A percentile compares a stretch with the other conserved stretches of the same genome.
phyloP scores from a whole-genome alignment of 2,329 filamentous ascomycete species.

The Dactylellina sp. region DNA sequence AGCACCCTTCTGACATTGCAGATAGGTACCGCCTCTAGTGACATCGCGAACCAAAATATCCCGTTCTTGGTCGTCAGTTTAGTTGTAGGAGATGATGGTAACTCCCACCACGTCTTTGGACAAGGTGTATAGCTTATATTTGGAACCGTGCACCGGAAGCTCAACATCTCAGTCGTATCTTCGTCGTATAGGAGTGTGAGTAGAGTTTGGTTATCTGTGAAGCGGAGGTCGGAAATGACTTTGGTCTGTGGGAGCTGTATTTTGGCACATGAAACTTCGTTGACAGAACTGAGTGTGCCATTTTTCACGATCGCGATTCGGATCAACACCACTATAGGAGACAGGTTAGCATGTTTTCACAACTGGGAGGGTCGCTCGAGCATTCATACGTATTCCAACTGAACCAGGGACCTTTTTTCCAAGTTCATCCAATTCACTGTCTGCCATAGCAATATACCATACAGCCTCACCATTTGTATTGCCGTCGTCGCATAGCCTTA shows the following conservation, averaged over 20 bases:
- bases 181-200: constrained; percentile 58
- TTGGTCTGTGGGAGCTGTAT: constrained; percentile 41
- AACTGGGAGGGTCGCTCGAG: not conserved
- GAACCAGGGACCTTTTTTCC: constrained; percentile 39
- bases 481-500: constrained; percentile 57
- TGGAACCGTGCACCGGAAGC: constrained; percentile 37
- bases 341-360: not conserved
- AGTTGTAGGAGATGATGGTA: constrained; percentile 30
- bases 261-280: constrained; percentile 58
- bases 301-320: constrained; percentile 59
- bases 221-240: constrained; percentile 59
- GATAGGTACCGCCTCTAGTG: constrained; percentile 19
- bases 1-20: constrained; percentile 23
- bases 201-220: constrained; percentile 60
- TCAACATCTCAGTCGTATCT: constrained; percentile 57
- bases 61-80: constrained; percentile 29
- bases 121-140: constrained; percentile 39
- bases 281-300: constrained; percentile 60
- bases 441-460: constrained; percentile 53
- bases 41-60: constrained; percentile 48
- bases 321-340: constrained; percentile 57
- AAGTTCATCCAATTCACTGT: constrained; percentile 51
- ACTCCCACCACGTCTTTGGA: constrained; percentile 47
- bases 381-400: constrained; percentile 29
- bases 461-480: constrained; percentile 48